These are phyloP conservation scores for Phytophthora agathidicida DNA, from an alignment of 352 stramenopile genomes.

Conservation along the genomic window DNA sequence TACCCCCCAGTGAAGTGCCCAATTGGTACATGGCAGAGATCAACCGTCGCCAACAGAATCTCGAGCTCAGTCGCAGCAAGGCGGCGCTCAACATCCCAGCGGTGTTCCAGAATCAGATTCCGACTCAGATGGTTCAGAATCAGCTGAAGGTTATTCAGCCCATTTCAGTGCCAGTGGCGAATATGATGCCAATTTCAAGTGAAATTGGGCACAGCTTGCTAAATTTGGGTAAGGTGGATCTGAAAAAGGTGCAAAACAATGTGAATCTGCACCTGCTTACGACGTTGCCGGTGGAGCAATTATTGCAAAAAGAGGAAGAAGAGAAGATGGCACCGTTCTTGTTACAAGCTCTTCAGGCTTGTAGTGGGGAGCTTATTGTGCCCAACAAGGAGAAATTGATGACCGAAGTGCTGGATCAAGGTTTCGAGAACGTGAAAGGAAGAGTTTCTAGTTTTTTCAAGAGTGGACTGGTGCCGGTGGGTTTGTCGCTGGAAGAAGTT, in stretches of 20 bases:
- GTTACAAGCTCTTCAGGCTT: slow-evolving; percentile 12
- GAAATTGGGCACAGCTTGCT: neutral
- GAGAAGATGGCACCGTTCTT: slow-evolving; percentile 18
- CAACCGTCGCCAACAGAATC: slow-evolving; percentile 34
- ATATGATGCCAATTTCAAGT: neutral
- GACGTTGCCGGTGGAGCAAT: slow-evolving; percentile 20
- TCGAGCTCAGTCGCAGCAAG: neutral
- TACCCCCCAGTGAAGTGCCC: slow-evolving; percentile 37
- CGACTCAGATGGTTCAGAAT: neutral
- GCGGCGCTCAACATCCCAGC: slow-evolving; percentile 1
- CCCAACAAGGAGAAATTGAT: slow-evolving; percentile 29
- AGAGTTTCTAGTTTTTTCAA: slow-evolving; percentile 32
- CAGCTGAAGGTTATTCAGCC: slow-evolving; percentile 29
- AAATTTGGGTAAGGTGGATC: slow-evolving; percentile 3
- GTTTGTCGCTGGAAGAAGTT: slow-evolving; percentile 26
- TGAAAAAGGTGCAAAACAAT: slow-evolving; percentile 26
- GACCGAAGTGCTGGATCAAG: slow-evolving; percentile 40
- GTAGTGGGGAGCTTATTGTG: neutral
- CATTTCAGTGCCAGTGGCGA: neutral
- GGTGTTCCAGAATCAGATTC: slow-evolving; percentile 9
- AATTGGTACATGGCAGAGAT: slow-evolving; percentile 59
- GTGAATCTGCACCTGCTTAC: slow-evolving; percentile 47
- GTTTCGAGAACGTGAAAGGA: slow-evolving; percentile 28
- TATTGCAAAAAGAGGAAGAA: too few relatives aligned
- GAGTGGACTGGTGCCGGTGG: slow-evolving; percentile 28